phyloP scores from a whole-genome alignment of 495 filamentous ascomycete genomes.

The Talaromyces proteolyticus region DNA sequence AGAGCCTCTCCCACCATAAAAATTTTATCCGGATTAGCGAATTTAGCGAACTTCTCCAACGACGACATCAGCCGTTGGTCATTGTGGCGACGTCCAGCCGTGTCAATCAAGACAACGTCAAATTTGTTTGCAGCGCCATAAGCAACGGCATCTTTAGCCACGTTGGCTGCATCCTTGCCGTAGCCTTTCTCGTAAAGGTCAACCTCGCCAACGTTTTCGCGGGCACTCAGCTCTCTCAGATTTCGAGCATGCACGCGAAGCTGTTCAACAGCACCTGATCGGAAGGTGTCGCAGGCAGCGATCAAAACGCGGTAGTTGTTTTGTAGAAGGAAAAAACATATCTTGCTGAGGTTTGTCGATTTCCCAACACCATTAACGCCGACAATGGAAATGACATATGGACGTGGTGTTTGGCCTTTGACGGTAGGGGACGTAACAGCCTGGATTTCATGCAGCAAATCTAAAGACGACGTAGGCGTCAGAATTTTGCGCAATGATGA shows the following conservation, averaged over 20 bases:
- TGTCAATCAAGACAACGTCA: constrained; percentile 96
- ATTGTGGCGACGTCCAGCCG: constrained; percentile 90
- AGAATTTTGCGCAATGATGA: constrained; percentile 88
- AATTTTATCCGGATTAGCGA: constrained; percentile 94
- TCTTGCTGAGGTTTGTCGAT: constrained; percentile 93
- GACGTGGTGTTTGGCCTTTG: constrained; percentile 52
- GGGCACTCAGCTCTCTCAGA: constrained; percentile 72
- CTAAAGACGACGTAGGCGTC: constrained; percentile 89
- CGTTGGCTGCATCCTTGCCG: constrained; percentile 92
- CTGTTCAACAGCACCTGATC: constrained; percentile 95
- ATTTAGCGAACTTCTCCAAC: constrained; percentile 93
- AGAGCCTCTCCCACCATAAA: constrained; percentile 98
- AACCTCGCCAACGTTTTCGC: constrained; percentile 72
- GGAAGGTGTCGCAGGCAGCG: constrained; percentile 94
- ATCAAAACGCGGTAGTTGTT: constrained; percentile 95
- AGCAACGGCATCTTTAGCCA: constrained; percentile 86
- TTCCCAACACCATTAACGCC: constrained; percentile 98
- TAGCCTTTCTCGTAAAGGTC: constrained; percentile 96
- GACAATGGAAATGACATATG: constrained; percentile 96
- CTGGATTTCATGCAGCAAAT: constrained; percentile 89
- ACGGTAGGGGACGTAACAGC: constrained; percentile 58
- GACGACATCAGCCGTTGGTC: constrained; percentile 91
- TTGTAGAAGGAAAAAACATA: constrained; percentile 94
- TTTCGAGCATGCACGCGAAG: constrained; percentile 90
- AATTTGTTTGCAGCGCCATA: constrained; percentile 69